Conservation (phyloP, 2,329 filamentous ascomycete genomes). For the Mycosphaerella arachidis region DNA sequence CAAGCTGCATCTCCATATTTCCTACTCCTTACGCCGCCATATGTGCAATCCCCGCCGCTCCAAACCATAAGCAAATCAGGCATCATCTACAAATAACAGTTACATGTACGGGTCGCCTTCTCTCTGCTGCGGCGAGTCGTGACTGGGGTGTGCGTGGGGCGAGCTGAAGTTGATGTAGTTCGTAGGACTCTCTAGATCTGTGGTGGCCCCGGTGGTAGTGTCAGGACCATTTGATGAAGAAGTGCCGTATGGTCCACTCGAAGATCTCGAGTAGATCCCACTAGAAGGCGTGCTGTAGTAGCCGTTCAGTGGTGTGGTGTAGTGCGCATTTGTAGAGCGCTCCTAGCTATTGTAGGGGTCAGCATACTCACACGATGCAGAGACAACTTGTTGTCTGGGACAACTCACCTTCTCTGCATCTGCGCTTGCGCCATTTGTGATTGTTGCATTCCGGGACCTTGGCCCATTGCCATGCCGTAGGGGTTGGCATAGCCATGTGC, state of each 20-base stretch:
- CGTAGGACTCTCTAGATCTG: neutral
- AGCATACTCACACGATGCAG: conserved; percentile 3
- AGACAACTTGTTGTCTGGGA: conserved; percentile 1
- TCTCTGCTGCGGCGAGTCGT: neutral
- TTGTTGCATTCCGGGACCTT: conserved; percentile 29
- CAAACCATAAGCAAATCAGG: neutral
- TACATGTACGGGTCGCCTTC: neutral
- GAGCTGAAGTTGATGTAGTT: conserved; percentile 3
- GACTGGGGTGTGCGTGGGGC: neutral
- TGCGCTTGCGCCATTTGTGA: conserved; percentile 30
- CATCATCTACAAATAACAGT: neutral
- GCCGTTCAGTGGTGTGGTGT: neutral
- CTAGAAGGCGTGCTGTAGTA: conserved; percentile 3
- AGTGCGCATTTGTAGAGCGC: conserved; percentile 4
- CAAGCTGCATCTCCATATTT: neutral
- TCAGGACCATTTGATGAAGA: neutral
- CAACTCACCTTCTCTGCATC: conserved; percentile 35
- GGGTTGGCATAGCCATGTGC: conserved; percentile 42
- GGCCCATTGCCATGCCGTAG: conserved; percentile 44
- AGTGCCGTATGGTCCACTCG: neutral
- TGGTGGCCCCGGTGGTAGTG: neutral
- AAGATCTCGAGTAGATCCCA: neutral
- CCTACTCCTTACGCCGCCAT: neutral
- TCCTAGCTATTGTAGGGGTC: conserved; percentile 15
- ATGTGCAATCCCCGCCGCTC: neutral